Conservation (phyloP, 768 basidiomycete species). For the Hypholoma fasciculare region DNA sequence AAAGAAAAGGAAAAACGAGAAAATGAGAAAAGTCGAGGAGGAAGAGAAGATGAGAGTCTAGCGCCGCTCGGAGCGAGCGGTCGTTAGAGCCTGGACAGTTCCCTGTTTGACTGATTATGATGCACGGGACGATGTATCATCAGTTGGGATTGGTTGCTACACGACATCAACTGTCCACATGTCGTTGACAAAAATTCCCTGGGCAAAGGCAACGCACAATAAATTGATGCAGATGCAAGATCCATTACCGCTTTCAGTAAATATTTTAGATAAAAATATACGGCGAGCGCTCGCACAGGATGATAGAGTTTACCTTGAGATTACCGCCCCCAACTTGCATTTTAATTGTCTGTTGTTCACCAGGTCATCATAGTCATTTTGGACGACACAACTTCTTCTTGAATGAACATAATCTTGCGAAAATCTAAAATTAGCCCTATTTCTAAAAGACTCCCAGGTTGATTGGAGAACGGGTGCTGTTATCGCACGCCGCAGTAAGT, state of each 20-base stretch:
- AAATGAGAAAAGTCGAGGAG: conserved; percentile 8
- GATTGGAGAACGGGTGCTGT: too few relatives aligned
- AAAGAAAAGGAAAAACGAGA: conserved; percentile 9
- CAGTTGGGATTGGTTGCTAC: conserved; percentile 17
- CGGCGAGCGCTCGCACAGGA: too few relatives aligned
- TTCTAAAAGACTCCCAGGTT: too few relatives aligned
- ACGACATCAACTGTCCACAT: conserved; percentile 15
- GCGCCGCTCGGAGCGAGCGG: conserved; percentile 4
- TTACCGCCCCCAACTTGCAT: too few relatives aligned
- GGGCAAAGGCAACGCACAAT: not conserved
- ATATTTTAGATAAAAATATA: not conserved
- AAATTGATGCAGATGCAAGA: not conserved
- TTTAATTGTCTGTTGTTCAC: too few relatives aligned
- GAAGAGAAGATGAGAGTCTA: not conserved
- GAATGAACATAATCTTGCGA: too few relatives aligned
- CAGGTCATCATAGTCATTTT: too few relatives aligned
- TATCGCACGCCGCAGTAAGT: too few relatives aligned
- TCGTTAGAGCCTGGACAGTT: conserved; percentile 11
- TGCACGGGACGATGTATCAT: not conserved
- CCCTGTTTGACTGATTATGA: conserved; percentile 3
- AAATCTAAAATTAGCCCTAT: too few relatives aligned
- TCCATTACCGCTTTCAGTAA: not conserved
- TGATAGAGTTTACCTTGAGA: too few relatives aligned
- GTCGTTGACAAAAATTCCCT: conserved; percentile 4
- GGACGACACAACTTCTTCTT: too few relatives aligned